phyloP scores from a whole-genome alignment of 805 yeast genomes.

The Kockiozyma suomiensis region DNA sequence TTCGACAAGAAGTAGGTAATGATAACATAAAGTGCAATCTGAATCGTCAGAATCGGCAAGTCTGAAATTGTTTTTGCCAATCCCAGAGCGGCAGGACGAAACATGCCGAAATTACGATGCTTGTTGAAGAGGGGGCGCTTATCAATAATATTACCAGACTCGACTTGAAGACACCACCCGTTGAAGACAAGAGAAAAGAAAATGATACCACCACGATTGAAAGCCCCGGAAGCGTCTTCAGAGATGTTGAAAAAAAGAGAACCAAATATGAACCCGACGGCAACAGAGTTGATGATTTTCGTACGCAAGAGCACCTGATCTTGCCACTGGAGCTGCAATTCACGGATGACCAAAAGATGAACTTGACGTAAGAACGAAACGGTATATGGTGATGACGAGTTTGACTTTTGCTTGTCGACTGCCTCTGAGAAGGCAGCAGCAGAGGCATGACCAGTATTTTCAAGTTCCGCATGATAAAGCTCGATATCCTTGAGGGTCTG shows the following conservation, averaged over 20 bases:
- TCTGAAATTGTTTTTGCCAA: conserved; percentile 64
- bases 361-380: conserved; percentile 32
- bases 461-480: conserved; percentile 17
- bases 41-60: conserved; percentile 53
- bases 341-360: conserved; percentile 16
- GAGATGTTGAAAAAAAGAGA: conserved; percentile 54
- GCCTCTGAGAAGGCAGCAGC: conserved; percentile 20
- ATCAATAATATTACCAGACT: conserved; percentile 52
- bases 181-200: conserved; percentile 61
- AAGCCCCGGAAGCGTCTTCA: conserved; percentile 52
- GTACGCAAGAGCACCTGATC: conserved; percentile 27
- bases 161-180: conserved; percentile 63
- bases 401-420: conserved; percentile 14
- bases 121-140: conserved; percentile 64
- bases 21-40: conserved; percentile 52
- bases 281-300: conserved; percentile 39
- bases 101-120: conserved; percentile 59
- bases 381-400: conserved; percentile 28
- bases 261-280: conserved; percentile 58
- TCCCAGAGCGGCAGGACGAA: conserved; percentile 67
- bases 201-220: conserved; percentile 56
- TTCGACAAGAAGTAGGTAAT: conserved; percentile 59
- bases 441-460: conserved; percentile 24
- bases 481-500: conserved; percentile 51
- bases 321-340: conserved; percentile 32